Base-by-base conservation (phyloP, 768 basidiomycete species). In the Boletus barrowsii region DNA sequence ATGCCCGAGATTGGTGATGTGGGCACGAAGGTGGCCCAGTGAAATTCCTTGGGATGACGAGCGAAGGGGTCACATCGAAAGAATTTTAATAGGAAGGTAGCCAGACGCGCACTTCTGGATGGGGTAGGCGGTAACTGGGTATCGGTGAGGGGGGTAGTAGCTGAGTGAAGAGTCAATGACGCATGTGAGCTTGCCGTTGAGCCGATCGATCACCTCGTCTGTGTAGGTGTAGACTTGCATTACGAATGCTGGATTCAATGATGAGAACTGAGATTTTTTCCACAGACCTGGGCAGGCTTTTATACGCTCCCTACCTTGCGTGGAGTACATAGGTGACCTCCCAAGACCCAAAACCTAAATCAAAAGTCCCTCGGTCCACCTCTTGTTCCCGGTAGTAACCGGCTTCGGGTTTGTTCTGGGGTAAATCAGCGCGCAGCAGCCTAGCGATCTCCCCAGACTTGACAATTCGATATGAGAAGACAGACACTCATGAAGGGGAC, bases 1-100 rank as follows among this genome's bases (percentile, higher is more conserved):
- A 55, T 17, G 3, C 59, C 47, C 8, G 35, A 14, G 22, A 42
- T n/a, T 0, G 39, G 20, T 8, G 59, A 60, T 0, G 53, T 60
- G 11, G 59, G 53, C 41, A 60, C 22, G 53, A 55, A 60, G 41
- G 55, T 48, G 29, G 53, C 35, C 59, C 49, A 55, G 39, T 60
- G 53, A n/a, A 50, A 18, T 17, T 44, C 13, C 22, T 5, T n/a
- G 17, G 14, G 41, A 6, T 0, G 20, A 2, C 36, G 17, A 17
- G 30, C 9, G 13, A 2, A 13, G 15, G 53, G 37, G 39, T 60
- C 46, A 14, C 9, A n/a, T 40, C 14, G 46, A 33, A 8, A 26
- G 29, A 41, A 55, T 14, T 43, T 45, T 35, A 7, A 60, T 43
- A 18, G 58, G 58, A 10, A 59, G 57, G 32, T 1, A 44, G 15